Evolutionary conservation across 106 monocot species (phyloP).

Genomic region (Alisma plantagoaquatica): DNA sequence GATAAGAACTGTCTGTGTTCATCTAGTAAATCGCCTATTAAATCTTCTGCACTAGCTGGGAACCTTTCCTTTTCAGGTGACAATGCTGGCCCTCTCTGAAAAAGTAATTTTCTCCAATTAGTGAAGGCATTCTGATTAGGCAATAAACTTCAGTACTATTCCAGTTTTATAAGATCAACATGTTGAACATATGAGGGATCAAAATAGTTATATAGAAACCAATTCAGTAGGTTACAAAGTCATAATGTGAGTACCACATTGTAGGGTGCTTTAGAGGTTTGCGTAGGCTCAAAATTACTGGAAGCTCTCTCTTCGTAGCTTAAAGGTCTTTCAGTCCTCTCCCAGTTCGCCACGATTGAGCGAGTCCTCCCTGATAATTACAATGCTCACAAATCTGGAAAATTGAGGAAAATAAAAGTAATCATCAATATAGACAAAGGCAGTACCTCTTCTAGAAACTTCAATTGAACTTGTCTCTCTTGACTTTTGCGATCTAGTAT

Average conservation of each 20-base stretch:
- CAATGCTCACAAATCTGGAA: too few relatives aligned
- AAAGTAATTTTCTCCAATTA: too few relatives aligned
- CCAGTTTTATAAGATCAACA: too few relatives aligned
- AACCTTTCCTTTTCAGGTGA: constrained; percentile 34
- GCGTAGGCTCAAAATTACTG: constrained; percentile 22
- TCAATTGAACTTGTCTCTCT: constrained; percentile 40
- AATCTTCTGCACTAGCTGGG: constrained; percentile 64
- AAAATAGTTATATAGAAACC: too few relatives aligned
- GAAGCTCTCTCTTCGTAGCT: constrained; percentile 25
- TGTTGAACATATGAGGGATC: too few relatives aligned
- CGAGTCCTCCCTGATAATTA: constrained; percentile 43
- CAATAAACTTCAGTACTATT: too few relatives aligned
- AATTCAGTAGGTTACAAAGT: too few relatives aligned
- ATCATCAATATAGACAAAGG: too few relatives aligned
- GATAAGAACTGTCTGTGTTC: constrained; percentile 72
- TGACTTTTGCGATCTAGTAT: constrained; percentile 37
- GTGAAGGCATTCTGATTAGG: too few relatives aligned
- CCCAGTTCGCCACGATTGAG: constrained; percentile 49
- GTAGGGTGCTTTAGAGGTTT: constrained; percentile 7
- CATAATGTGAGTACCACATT: too few relatives aligned
- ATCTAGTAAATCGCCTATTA: constrained; percentile 59
- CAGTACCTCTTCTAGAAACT: constrained; percentile 54
- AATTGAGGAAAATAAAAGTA: too few relatives aligned
- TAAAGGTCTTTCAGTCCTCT: constrained; percentile 38
- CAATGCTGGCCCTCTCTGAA: constrained; percentile 36